A percentile compares a stretch with the other conserved stretches of the same genome.
Evolutionary conservation across 2,329 filamentous ascomycete species (phyloP).

Genomic region (Colletotrichum sp.): DNA sequence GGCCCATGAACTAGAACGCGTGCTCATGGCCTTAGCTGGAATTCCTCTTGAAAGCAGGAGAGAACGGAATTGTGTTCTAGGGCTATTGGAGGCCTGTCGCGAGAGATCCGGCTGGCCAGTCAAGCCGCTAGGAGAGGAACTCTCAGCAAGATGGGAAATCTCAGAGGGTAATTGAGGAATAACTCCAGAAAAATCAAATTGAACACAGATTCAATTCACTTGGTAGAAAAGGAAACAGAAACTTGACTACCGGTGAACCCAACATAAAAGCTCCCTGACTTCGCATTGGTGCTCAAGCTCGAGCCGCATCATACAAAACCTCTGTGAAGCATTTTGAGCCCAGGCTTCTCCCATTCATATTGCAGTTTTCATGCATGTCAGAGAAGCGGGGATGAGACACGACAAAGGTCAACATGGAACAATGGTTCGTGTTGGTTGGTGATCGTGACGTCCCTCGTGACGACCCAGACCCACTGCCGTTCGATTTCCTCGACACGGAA

Average conservation of each 20-base stretch:
- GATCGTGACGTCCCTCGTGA: neutral
- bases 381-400: neutral
- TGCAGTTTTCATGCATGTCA: neutral
- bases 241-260: neutral
- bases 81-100: neutral
- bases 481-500: neutral
- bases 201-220: neutral
- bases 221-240: neutral
- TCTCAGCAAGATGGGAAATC: neutral
- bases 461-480: neutral
- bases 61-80: neutral
- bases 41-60: neutral
- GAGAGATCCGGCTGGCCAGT: slow-evolving; percentile 10
- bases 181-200: neutral
- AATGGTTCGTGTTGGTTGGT: neutral
- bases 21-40: neutral
- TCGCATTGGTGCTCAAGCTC: neutral
- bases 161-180: neutral
- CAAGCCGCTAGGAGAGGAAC: slow-evolving; percentile 2
- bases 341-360: neutral
- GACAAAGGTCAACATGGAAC: neutral
- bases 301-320: neutral
- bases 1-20: too few species aligned
- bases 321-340: neutral
- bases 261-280: neutral